Evolutionary conservation across 2,329 filamentous ascomycete species (phyloP).

Genomic region (Blastomyces percursus): DNA sequence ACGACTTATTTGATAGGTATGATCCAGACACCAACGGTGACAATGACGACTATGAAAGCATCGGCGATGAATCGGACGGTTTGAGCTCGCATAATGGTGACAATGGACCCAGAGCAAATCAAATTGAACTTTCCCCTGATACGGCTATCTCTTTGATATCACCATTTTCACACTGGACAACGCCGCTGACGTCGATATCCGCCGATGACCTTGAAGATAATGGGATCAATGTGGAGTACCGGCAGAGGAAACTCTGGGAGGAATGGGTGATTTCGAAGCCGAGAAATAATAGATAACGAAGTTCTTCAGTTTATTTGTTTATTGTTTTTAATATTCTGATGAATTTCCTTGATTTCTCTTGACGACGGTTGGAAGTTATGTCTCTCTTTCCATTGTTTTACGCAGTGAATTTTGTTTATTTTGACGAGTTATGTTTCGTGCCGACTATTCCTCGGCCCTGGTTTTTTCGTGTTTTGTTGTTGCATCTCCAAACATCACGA

Average conservation of each 20-base stretch:
- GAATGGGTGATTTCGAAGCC: constrained; percentile 27
- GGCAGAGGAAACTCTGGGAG: constrained; percentile 29
- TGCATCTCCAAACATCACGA: not conserved
- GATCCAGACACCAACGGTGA: constrained; percentile 7
- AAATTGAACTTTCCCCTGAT: constrained; percentile 16
- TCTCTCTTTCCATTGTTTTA: not conserved
- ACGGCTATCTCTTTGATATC: constrained; percentile 11
- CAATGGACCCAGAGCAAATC: constrained; percentile 14
- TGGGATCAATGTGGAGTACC: constrained; percentile 23
- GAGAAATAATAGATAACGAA: not conserved
- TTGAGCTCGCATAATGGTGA: constrained; percentile 15
- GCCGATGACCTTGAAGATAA: constrained; percentile 29
- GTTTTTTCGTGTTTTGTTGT: not conserved
- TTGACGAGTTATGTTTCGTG: not conserved
- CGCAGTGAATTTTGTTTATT: not conserved
- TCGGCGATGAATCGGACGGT: constrained; percentile 16
- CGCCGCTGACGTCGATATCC: constrained; percentile 20
- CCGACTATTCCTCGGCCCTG: not conserved
- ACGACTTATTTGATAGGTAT: constrained; percentile 15
- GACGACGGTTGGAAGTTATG: not conserved
- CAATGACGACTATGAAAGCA: constrained; percentile 11
- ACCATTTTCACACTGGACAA: constrained; percentile 13
- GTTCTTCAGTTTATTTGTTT: not conserved
- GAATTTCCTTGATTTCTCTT: not conserved
- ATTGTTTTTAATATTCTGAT: not conserved